These are phyloP conservation scores for Dillenia turbinata DNA, from an alignment of 164 flowering plant species.

Conservation along the genomic window DNA sequence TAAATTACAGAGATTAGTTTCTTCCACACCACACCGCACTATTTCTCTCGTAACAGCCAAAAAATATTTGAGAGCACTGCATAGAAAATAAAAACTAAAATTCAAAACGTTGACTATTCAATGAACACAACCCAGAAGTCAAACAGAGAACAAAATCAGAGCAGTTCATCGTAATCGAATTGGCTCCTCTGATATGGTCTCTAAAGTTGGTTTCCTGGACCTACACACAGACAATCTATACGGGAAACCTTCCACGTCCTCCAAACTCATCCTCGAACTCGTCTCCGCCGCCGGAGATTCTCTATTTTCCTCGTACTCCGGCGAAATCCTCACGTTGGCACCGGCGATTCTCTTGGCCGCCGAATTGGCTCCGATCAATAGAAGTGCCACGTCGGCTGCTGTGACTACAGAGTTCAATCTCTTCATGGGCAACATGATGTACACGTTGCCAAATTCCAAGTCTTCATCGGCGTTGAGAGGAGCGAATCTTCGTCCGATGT, in stretches of 20 bases:
- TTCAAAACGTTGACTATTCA: too few relatives aligned
- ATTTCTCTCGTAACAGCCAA: too few relatives aligned
- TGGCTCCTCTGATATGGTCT: constrained; percentile 54
- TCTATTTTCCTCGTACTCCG: constrained; percentile 17
- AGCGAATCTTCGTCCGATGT: constrained; percentile 41
- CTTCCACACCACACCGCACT: too few relatives aligned
- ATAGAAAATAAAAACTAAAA: too few relatives aligned
- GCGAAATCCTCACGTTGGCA: constrained; percentile 25
- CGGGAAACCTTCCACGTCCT: constrained; percentile 41
- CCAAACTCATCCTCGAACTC: constrained; percentile 28
- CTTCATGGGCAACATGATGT: constrained; percentile 56
- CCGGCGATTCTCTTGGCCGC: constrained; percentile 30
- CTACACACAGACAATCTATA: constrained; percentile 37
- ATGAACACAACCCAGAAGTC: constrained; percentile 16
- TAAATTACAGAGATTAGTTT: too few relatives aligned
- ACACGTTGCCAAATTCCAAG: constrained; percentile 43
- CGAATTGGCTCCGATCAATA: constrained; percentile 39
- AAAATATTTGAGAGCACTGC: too few relatives aligned
- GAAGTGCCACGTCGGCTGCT: constrained; percentile 42
- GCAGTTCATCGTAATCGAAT: constrained; percentile 15
- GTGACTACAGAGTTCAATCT: constrained; percentile 34
- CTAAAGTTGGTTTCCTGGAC: constrained; percentile 55
- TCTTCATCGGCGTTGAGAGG: constrained; percentile 61
- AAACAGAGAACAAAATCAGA: constrained; percentile 12
- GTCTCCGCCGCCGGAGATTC: not conserved